Evolutionary conservation across 345 rosid genomes (phyloP).

Genomic region (Euphorbia tirucalli): DNA sequence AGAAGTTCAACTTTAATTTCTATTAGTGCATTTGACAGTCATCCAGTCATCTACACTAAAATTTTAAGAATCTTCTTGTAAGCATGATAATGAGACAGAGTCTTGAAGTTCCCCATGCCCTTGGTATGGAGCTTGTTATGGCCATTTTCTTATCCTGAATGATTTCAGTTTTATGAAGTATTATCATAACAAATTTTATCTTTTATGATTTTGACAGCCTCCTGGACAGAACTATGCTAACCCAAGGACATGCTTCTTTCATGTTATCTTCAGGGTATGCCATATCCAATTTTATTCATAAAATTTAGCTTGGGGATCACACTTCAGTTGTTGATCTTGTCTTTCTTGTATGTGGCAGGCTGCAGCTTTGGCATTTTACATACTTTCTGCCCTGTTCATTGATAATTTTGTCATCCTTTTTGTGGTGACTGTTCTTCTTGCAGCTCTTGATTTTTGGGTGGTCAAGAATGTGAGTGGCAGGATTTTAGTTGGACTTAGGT

Average conservation of each 20-base stretch:
- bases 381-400: conserved; percentile 81
- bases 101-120: background rate
- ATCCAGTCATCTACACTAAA: background rate
- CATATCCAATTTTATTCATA: background rate
- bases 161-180: no score
- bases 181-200: background rate
- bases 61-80: background rate
- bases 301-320: conserved; percentile 11
- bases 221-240: conserved; percentile 91
- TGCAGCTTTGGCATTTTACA: conserved; percentile 88
- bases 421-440: conserved; percentile 94
- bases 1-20: background rate
- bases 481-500: conserved; percentile 94
- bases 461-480: conserved; percentile 99
- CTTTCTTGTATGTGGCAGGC: conserved; percentile 53
- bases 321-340: background rate
- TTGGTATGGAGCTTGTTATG: background rate
- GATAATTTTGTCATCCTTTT: conserved; percentile 91
- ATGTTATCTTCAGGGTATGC: conserved; percentile 65
- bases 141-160: background rate
- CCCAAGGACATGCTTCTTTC: conserved; percentile 93
- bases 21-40: background rate
- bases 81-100: background rate
- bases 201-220: conserved; percentile 46
- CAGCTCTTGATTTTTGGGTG: conserved; percentile 98